Conservation (phyloP, 371 early-diverging fungal species). For the Conidiobolus incongruus region DNA sequence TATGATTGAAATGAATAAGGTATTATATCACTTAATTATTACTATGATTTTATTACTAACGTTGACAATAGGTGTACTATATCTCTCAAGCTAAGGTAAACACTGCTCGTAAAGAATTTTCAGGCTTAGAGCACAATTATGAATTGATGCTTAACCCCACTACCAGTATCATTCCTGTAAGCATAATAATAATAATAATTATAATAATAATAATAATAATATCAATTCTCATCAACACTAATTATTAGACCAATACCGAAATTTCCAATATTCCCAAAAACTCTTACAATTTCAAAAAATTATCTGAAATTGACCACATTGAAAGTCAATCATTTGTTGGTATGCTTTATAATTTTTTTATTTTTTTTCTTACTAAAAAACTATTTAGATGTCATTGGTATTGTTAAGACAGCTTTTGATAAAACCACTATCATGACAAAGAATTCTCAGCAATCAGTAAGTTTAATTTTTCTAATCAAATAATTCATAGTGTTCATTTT, state of each 20-base stretch:
- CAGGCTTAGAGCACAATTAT: constrained; percentile 66
- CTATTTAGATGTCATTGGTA: constrained; percentile 48
- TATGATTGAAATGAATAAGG: constrained; percentile 49
- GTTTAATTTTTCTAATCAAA: too few relatives aligned
- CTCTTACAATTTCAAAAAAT: constrained; percentile 36
- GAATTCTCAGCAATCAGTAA: constrained; percentile 36
- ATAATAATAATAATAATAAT: too few relatives aligned
- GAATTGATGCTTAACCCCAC: constrained; percentile 65
- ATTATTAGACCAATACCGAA: background rate
- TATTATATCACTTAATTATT: constrained; percentile 7
- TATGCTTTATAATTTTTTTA: too few relatives aligned
- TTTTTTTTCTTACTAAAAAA: too few relatives aligned
- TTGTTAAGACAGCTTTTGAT: constrained; percentile 44
- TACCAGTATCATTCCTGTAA: constrained; percentile 37
- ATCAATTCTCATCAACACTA: too few relatives aligned
- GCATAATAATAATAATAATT: background rate
- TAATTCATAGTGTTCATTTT: too few relatives aligned
- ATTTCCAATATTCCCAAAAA: constrained; percentile 36
- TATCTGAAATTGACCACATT: constrained; percentile 28
- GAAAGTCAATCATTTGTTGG: constrained; percentile 44
- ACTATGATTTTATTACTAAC: background rate
- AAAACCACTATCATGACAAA: constrained; percentile 36
- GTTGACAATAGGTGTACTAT: constrained; percentile 42
- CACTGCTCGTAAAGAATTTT: constrained; percentile 70
- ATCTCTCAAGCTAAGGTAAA: constrained; percentile 62